Evolutionary conservation across 805 yeast species (phyloP).

Genomic region (Nakazawaea populi): DNA sequence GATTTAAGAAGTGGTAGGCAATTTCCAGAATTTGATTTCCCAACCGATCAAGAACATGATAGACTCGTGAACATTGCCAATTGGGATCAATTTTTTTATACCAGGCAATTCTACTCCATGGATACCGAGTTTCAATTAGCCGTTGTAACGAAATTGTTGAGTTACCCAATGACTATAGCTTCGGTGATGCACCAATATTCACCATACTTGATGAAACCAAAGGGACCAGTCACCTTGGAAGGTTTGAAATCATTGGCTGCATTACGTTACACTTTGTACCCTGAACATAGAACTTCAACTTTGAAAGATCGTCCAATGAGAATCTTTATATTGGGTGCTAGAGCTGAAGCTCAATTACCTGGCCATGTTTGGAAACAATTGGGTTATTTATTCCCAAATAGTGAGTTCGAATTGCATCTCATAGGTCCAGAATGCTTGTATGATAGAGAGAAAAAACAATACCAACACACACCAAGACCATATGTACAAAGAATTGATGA

Average conservation of each 20-base stretch:
- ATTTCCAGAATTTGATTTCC: slow-evolving; percentile 94
- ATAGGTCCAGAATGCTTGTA: slow-evolving; percentile 89
- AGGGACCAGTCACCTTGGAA: slow-evolving; percentile 85
- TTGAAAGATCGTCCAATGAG: slow-evolving; percentile 86
- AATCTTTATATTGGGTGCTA: slow-evolving; percentile 83
- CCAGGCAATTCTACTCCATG: slow-evolving; percentile 91
- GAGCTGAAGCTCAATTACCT: slow-evolving; percentile 91
- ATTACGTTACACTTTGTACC: slow-evolving; percentile 81
- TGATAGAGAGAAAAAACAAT: slow-evolving; percentile 63
- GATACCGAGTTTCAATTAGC: slow-evolving; percentile 95
- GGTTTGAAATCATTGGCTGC: slow-evolving; percentile 94
- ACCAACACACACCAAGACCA: slow-evolving; percentile 56
- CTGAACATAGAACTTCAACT: slow-evolving; percentile 51
- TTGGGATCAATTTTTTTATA: slow-evolving; percentile 94
- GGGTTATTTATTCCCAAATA: slow-evolving; percentile 76
- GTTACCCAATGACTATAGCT: slow-evolving; percentile 89
- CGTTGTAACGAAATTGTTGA: slow-evolving; percentile 88
- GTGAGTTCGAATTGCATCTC: slow-evolving; percentile 80
- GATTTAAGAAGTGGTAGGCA: slow-evolving; percentile 91
- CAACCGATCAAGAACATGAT: slow-evolving; percentile 71
- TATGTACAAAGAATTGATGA: slow-evolving; percentile 69
- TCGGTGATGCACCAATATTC: slow-evolving; percentile 77
- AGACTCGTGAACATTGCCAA: slow-evolving; percentile 67
- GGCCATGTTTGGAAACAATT: slow-evolving; percentile 95
- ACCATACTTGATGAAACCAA: slow-evolving; percentile 76